Base-by-base conservation (phyloP, 371 early-diverging fungal species). In the Amoeboaphelidium protococcarum region DNA sequence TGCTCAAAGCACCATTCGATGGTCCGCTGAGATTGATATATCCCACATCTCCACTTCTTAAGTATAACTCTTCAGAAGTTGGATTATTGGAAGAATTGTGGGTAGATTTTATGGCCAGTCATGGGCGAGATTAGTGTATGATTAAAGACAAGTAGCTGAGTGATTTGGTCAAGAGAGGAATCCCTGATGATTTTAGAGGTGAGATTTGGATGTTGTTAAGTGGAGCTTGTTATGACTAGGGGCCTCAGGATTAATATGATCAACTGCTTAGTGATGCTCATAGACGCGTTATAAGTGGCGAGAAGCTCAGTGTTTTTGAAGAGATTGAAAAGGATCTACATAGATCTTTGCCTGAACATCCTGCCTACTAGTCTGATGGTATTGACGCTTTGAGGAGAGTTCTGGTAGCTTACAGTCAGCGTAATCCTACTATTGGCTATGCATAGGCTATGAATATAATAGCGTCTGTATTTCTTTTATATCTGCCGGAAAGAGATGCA, bases 371-470 rank as follows among this genome's bases (percentile, higher is more conserved):
- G 60, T 74, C 66, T 3, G 80, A 90, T 51, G 96, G 96, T 0
- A 91, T 95, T 47, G 69, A 79, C 41, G 66, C 82, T 10, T 63
- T 95, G 47, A 70, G 96, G 26, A 70, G 87, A 23, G 92, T 92
- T 12, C 62, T 95, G 23, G 72, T 68, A 26, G 82, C 86, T 1
- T 65, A 53, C 43, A 66, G 66, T 21, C 63, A 51, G 47, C 62
- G 63, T 46, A 62, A 69, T 37, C 66, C 65, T 13, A 87, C 86
- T 55, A 70, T 95, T 21, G 96, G 96, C 13, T 95, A 95, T 60
- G 92, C 94, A 58, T 94, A 95, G 60, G 94, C 96, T 0, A 95
- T 95, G 96, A 94, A 94, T 58, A 86, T 94, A 57, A 80, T 94
- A 1, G 84, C 85, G 13, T 82, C 83, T 26, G 86, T 87, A 0